Conservation (phyloP, 2,329 filamentous ascomycete species). For the Fusarium beomiforme region DNA sequence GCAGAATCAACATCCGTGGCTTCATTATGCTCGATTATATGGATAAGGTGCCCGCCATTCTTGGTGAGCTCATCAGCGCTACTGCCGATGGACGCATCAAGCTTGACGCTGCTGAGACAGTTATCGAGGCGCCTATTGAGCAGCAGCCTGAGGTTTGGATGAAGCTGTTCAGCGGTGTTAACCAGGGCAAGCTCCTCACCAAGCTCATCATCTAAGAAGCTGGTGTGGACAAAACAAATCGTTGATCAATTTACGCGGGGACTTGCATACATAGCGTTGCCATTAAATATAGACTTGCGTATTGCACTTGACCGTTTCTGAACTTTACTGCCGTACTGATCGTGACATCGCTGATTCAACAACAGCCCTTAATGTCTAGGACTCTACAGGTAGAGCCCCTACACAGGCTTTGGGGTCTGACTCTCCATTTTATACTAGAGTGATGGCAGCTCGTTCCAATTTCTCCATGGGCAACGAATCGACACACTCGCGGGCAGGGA, state of each 20-base stretch:
- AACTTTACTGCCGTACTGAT: neutral
- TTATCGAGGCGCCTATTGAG: conserved; percentile 42
- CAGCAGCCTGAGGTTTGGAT: conserved; percentile 43
- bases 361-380: too few species aligned
- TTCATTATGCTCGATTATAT: conserved; percentile 46
- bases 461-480: too few species aligned
- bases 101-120: conserved; percentile 38
- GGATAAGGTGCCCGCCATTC: conserved; percentile 42
- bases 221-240: neutral
- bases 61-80: conserved; percentile 42
- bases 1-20: conserved; percentile 39
- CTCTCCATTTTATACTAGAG: too few species aligned
- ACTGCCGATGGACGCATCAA: conserved; percentile 43
- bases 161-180: conserved; percentile 40
- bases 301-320: neutral
- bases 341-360: neutral
- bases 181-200: conserved; percentile 45
- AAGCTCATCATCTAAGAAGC: conserved; percentile 36
- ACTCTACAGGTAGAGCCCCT: too few species aligned
- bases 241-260: neutral
- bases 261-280: neutral
- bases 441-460: too few species aligned
- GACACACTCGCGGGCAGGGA: neutral
- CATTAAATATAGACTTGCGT: neutral
- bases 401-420: too few species aligned